phyloP scores from a whole-genome alignment of 257 asterid genomes.

The Sherardia arvensis region DNA sequence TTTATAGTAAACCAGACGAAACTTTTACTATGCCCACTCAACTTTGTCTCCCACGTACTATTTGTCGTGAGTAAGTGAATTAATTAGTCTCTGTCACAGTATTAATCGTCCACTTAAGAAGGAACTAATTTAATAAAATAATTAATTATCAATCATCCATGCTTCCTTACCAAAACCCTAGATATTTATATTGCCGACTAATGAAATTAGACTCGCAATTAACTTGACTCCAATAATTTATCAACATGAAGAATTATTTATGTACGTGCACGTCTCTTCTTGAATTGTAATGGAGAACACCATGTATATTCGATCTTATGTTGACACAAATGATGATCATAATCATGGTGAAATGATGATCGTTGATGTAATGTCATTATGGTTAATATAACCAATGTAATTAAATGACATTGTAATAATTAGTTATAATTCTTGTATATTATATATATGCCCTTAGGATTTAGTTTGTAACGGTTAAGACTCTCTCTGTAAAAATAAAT shows the following conservation, averaged over 20 bases:
- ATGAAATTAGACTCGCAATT: background rate
- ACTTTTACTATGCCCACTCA: constrained; percentile 3
- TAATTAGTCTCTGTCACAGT: background rate
- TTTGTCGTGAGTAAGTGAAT: background rate
- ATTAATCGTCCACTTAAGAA: background rate
- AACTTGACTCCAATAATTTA: background rate
- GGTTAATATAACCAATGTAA: no score
- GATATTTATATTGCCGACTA: background rate
- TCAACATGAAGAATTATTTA: no score
- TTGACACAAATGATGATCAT: background rate
- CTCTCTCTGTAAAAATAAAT: no score
- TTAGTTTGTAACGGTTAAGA: no score
- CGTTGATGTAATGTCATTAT: background rate
- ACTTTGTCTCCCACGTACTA: constrained; percentile 8
- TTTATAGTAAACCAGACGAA: background rate
- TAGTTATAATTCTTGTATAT: no score
- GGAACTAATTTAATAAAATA: no score
- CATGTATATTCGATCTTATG: background rate
- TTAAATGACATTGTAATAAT: no score
- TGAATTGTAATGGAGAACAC: background rate
- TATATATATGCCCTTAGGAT: no score
- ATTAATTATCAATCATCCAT: no score
- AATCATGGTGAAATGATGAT: background rate
- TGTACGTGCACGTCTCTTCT: background rate
- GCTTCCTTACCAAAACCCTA: background rate